These are phyloP conservation scores for Penicillium samsonianum DNA, from an alignment of 495 filamentous ascomycete species.

Conservation along the genomic window DNA sequence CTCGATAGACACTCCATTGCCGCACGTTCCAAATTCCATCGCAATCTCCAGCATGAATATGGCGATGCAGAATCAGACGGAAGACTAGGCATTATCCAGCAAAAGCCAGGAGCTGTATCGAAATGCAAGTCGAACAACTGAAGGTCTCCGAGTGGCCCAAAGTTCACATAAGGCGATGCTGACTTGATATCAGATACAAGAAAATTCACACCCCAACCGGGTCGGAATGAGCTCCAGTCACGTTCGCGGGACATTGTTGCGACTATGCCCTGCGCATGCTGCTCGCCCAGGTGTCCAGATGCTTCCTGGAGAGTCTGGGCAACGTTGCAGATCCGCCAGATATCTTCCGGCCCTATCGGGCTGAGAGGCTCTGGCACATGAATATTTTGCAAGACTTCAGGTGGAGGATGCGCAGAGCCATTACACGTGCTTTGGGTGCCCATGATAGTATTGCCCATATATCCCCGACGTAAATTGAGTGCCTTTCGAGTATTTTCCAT, in stretches of 20 bases:
- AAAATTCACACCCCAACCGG: background rate
- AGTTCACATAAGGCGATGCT: background rate
- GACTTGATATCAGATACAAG: background rate
- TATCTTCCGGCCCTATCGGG: background rate
- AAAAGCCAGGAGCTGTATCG: background rate
- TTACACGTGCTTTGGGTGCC: background rate
- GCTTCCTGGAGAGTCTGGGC: background rate
- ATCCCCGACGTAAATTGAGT: background rate
- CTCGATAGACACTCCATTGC: background rate
- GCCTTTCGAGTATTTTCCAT: background rate
- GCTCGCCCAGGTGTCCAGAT: background rate
- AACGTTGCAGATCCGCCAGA: background rate
- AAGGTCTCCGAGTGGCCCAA: background rate
- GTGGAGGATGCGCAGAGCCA: background rate
- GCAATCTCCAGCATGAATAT: background rate
- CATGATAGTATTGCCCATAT: background rate
- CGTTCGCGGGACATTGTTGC: background rate
- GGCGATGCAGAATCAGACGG: background rate
- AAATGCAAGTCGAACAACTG: background rate
- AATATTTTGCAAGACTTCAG: background rate
- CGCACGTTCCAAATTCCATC: background rate
- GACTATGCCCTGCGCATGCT: background rate
- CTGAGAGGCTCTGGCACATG: background rate
- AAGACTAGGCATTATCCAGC: background rate
- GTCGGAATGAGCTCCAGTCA: slow-evolving; percentile 2